phyloP scores from a whole-genome alignment of 2,329 filamentous ascomycete genomes.

The Setomelanomma holmii region DNA sequence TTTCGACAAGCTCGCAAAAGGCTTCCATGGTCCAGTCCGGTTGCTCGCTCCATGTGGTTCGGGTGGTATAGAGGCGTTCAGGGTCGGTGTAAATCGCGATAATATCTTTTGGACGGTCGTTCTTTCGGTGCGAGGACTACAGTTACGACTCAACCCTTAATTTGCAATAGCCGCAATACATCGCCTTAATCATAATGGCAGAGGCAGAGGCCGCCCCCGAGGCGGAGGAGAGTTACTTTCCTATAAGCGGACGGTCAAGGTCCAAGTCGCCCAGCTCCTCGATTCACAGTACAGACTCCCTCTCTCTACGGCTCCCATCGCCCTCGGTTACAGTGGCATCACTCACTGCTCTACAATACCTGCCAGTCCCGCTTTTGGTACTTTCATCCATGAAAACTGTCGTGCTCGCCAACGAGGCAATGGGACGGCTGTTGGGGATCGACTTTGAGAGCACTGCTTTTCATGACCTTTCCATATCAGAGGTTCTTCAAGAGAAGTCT shows the following conservation, averaged over 20 bases:
- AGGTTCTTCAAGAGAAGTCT: conserved; percentile 69
- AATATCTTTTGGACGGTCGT: not conserved
- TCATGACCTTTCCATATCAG: conserved; percentile 58
- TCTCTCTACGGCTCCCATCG: conserved; percentile 38
- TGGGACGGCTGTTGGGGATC: conserved; percentile 72
- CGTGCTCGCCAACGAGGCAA: conserved; percentile 76
- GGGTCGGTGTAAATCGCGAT: not conserved
- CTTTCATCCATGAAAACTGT: conserved; percentile 73
- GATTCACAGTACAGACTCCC: conserved; percentile 37
- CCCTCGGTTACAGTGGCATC: conserved; percentile 40
- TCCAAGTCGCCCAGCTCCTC: conserved; percentile 36
- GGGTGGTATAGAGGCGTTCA: conserved; percentile 2
- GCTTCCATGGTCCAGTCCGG: not conserved
- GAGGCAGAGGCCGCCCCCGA: conserved; percentile 24
- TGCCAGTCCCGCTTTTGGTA: conserved; percentile 75
- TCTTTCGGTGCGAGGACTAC: not conserved
- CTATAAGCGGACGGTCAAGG: conserved; percentile 23
- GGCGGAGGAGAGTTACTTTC: conserved; percentile 37
- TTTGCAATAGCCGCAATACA: not conserved
- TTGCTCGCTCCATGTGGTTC: not conserved
- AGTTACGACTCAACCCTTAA: not conserved
- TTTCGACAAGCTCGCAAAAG: not conserved
- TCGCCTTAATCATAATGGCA: conserved; percentile 24
- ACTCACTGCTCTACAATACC: conserved; percentile 69
- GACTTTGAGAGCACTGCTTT: conserved; percentile 52